Base-by-base conservation (phyloP, 495 filamentous ascomycete genomes). In the Xylaria nigripes region DNA sequence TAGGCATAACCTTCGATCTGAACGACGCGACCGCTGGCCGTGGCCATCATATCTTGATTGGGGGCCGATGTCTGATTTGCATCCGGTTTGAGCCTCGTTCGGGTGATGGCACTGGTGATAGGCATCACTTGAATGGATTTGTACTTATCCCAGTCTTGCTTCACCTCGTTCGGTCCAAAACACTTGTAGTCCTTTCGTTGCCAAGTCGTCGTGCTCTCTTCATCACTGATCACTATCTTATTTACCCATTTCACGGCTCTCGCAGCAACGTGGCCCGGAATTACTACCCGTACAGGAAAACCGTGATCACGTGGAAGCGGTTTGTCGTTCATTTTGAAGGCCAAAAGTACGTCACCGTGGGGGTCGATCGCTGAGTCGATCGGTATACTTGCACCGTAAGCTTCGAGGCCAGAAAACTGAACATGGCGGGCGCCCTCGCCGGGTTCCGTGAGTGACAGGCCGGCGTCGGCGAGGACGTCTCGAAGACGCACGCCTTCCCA, bases 191-290 rank as follows among this genome's bases (percentile, higher is more conserved):
- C 83, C 30, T 70, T 72, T 13, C 76, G 72, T 60, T 84, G 81
- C 70, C 82, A 86, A 55, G 80, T 71, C 45, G 77, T 79, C 1
- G 60, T 61, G 24, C 74, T 80, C 53, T 86, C 83, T 53, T 81
- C 74, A 47, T 78, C 74, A 25, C 76, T 71, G 2, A 86, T 65
- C 4, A 73, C 77, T 49, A 86, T 82, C 19, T 73, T 74, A 61
- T 74, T 78, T 0, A 85, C 72, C 81, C 82, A 86, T 58, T 86
- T 86, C 13, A 86, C 83, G 45, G 74, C 80, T 27, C 82, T 72
- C 12, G 78, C 83, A 4, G 79, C 83, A 4, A 78, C 79, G 32
- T 79, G 72, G 4, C 83, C 83, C 6, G 83, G 83, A 0, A 84
- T 75, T 15, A 86, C 69, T 0, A 79, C 75, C 4, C 83, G 74